Evolutionary conservation across 2,329 filamentous ascomycete genomes (phyloP).

Genomic region (Lachnellula subtilissima): DNA sequence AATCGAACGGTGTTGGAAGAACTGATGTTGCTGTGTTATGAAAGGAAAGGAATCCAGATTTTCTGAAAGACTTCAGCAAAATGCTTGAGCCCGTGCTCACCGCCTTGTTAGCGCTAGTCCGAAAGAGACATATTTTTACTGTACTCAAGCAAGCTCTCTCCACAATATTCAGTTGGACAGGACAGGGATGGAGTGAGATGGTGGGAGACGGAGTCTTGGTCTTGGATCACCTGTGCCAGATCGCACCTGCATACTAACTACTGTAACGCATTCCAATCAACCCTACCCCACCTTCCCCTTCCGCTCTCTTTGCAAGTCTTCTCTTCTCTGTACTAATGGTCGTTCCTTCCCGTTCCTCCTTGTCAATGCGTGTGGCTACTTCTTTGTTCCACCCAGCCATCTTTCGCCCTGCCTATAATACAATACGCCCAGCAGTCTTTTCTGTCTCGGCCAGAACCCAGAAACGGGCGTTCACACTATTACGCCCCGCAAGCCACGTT

Average conservation of each 20-base stretch:
- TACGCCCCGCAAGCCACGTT: conserved; percentile 8
- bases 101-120: conserved; percentile 5
- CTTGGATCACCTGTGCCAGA: background rate
- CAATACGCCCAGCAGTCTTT: conserved; percentile 22
- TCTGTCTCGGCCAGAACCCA: conserved; percentile 17
- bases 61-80: background rate
- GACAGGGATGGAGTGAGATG: background rate
- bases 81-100: background rate
- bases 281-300: conserved; percentile 6
- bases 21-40: conserved; percentile 26
- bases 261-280: background rate
- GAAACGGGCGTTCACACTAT: conserved; percentile 21
- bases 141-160: background rate
- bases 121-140: background rate
- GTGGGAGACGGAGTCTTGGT: too few relatives aligned
- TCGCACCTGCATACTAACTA: background rate
- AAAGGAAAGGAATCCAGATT: conserved; percentile 4
- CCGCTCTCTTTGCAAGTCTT: conserved; percentile 3
- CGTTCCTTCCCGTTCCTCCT: conserved; percentile 9
- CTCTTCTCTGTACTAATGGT: conserved; percentile 1
- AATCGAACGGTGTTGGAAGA: conserved; percentile 27
- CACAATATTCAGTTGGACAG: background rate
- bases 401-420: conserved; percentile 17
- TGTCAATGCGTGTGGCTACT: conserved; percentile 29
- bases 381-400: conserved; percentile 16